Percentiles rank a stretch among this genome's conserved stretches.
Conservation (phyloP, 495 filamentous ascomycete species). For the Stereocaulon alpinum region DNA sequence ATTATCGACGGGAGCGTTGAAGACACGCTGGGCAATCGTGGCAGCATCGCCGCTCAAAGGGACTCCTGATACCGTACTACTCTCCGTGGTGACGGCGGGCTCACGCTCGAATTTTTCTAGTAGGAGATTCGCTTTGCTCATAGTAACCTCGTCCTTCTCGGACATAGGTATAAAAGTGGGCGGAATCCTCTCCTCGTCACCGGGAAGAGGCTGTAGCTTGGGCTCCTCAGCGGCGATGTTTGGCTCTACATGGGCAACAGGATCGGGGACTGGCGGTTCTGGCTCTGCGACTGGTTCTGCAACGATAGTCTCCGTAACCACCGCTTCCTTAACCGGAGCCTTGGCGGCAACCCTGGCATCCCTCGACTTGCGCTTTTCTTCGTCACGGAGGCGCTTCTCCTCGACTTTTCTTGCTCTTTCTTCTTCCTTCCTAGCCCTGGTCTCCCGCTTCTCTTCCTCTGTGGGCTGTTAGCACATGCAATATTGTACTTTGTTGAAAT, state of each 20-base stretch:
- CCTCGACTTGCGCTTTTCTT: constrained; percentile 31
- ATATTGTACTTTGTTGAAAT: neutral
- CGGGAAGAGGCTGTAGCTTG: neutral
- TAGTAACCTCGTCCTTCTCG: neutral
- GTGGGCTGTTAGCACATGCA: constrained; percentile 20
- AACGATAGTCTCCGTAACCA: constrained; percentile 13
- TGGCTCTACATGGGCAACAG: constrained; percentile 16
- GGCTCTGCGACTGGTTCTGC: constrained; percentile 20
- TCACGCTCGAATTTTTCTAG: neutral
- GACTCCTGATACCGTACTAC: neutral
- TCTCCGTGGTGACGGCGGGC: constrained; percentile 6
- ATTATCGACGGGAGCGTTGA: constrained; percentile 13
- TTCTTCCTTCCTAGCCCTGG: constrained; percentile 40
- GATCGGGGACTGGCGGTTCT: constrained; percentile 16
- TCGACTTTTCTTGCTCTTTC: constrained; percentile 39
- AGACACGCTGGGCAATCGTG: constrained; percentile 13
- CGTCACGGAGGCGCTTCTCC: constrained; percentile 36
- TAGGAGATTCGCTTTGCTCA: neutral
- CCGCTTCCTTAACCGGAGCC: neutral
- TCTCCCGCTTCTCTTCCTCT: constrained; percentile 44
- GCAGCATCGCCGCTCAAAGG: constrained; percentile 3
- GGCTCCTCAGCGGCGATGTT: constrained; percentile 11
- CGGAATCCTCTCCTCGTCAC: constrained; percentile 6
- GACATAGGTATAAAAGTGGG: neutral
- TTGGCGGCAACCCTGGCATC: constrained; percentile 2